Base-by-base conservation (phyloP, 1,284 basidiomycete genomes). In the Moesziomyces sp. region DNA sequence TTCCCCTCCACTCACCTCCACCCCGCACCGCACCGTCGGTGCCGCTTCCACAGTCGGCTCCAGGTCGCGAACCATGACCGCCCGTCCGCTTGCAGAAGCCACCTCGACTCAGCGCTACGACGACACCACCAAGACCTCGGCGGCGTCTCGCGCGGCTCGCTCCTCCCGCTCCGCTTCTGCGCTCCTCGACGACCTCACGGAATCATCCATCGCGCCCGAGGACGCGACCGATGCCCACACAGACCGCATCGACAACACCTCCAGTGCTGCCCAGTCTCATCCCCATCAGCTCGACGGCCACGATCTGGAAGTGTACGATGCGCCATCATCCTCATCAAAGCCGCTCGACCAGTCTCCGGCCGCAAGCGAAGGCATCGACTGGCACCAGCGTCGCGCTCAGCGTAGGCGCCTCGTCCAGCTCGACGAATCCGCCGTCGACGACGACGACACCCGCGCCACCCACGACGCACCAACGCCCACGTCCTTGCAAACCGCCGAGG, bases 1-100 rank as follows among this genome's bases (percentile, higher is more conserved):
- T 3, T 70, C 66, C 6, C 72, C 72, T 18, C 72, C 72, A 21
- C 72, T 74, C 26, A 74, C 72, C 1, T 74, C 72, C 11, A 74
- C 72, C 3, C 72, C 72, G 5, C 66, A 70, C 42, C 58, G 66
- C 16, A 57, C 62, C 3, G 42, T 45, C 23, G 58, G 62, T 14
- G 45, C 72, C 13, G 52, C 72, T n/a, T 74, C 72, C 3, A 74
- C 72, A 9, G 51, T 66, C 19, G 66, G 72, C 0, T 74, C 72
- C 5, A 54, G 71, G 18, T 61, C 71, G 7, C 61, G 66, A 42
- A 74, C 72, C 13, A 65, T 40, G 52, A 70, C 66, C n/a, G 62
- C 67, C 8, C 72, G 72, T 48, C 70, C 60, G 5, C 23, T 51
- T 7, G 52, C 56, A 2, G 45, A 63, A 42, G 30, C 30, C 14